Conservation (phyloP, 345 rosid species). For the sweet orange (Citrus sinensis) region DNA sequence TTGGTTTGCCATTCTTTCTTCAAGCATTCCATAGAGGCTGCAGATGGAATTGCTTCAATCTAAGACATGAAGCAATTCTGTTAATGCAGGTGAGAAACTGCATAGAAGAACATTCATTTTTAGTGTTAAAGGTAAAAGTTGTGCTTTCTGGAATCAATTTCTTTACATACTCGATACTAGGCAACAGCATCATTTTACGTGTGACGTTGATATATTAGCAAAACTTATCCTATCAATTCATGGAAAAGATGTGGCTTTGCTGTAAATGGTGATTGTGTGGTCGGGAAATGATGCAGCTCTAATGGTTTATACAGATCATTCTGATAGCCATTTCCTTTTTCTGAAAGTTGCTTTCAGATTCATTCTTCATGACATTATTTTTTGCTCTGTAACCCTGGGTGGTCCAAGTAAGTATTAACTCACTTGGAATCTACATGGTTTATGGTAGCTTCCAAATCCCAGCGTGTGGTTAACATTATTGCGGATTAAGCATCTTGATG, state of each 20-base stretch:
- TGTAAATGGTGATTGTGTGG: conserved; percentile 1
- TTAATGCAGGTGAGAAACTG: neutral
- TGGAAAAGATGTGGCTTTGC: conserved; percentile 4
- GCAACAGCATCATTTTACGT: neutral
- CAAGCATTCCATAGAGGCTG: neutral
- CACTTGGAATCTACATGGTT: neutral
- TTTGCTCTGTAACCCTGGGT: neutral
- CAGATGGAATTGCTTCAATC: neutral
- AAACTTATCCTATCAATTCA: neutral
- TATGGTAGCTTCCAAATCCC: neutral
- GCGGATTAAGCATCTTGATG: neutral
- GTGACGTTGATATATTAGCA: neutral
- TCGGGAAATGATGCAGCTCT: neutral
- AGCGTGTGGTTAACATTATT: neutral
- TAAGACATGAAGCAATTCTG: neutral
- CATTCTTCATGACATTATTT: neutral
- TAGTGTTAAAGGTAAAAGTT: no score
- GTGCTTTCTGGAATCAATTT: neutral
- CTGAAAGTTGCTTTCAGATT: conserved; percentile 8
- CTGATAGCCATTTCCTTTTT: neutral
- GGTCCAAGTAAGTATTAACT: neutral
- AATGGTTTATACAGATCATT: neutral
- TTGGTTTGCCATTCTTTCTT: neutral
- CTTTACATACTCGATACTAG: neutral
- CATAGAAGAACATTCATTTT: neutral